Base-by-base conservation (phyloP, 257 asterid genomes). In the Scutellaria barbata region DNA sequence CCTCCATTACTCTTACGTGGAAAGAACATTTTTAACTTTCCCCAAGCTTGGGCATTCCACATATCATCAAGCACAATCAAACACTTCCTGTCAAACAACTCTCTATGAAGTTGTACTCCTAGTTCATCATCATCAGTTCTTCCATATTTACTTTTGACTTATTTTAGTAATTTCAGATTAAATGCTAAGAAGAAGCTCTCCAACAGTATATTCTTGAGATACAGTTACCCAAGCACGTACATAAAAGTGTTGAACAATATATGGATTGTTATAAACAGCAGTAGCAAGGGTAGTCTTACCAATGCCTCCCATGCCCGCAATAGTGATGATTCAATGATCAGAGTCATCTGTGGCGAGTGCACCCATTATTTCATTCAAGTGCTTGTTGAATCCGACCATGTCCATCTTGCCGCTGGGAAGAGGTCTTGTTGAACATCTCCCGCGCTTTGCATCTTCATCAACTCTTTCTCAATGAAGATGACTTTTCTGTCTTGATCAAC, bases 11-110 rank as follows among this genome's bases (percentile, higher is more conserved):
- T 6, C 8, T 71, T 59, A 7, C 47, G 20, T 10, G 74, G 83
- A 62, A 72, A 48, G 68, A 47, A 72, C 42, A 8, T 37, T 10
- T 13, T 61, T 6, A 80, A 18, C 16, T 2, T 40, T 12, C 66
- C 60, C 79, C 76, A 73, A 0, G 33, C 68, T 10, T 62, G 20
- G 4, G 10, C 33, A 59, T 66, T 54, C 81, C 85, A 80, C 60
- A 80, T 59, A 16, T 80, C 81, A 51, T 76, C 81, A 57, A 76
- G 14, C 3, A 68, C 74, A 12, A 74, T 74, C 40, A 74, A 13
- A 74, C 58, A 62, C 60, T 59, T 66, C 69, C 79, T 66, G 7
- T 42, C 61, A 16, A 14, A 68, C 11, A 82, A 46, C 12, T 20
- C 12, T 59, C 64, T 64, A 58, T 78, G 61, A n/a, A 76, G 14